Base-by-base conservation (phyloP, 306 rosid species). In the Inga laurina region DNA sequence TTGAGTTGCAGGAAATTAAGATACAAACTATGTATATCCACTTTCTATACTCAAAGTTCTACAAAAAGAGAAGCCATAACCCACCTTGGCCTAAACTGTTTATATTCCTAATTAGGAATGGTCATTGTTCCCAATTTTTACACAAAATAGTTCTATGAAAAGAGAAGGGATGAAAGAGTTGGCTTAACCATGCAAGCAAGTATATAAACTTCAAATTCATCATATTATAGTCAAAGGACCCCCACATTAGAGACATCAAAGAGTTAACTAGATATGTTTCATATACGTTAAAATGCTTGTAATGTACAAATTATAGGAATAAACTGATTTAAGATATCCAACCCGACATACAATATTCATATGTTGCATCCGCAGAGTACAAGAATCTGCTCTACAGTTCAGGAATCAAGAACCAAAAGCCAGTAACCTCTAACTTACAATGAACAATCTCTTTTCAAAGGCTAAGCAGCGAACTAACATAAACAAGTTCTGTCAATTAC, bases 201-300 rank as follows among this genome's bases (percentile, higher is more conserved):
- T 59, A 54, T 51, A 56, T 22, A 49, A 21, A 48, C n/a, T 75
- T 41, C 37, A 82, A 21, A 74, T 64, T 74, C 75, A 15, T 74
- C 12, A 74, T 10, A 64, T 74, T 81, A 32, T n/a, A 10, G 41
- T 73, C 30, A n/a, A 57, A 81, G 69, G 68, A 62, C 43, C 22
- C 24, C 44, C 16, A 24, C 24, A 65, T 65, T 46, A 13, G 30
- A 70, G 43, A 30, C 76, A 5, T 70, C 52, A 21, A 22, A 18
- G 16, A 21, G 75, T 43, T n/a, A n/a, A 43, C 37, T 44, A 2
- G 37, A 72, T 43, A 44, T n/a, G 37, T 72, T 72, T 71, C 45
- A 16, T 45, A 44, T n/a, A 43, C 35, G 19, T 6, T n/a, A 21
- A 21, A 71, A 43, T 49, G 27, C 4, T 49, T 30, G 44, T 75